phyloP scores from a whole-genome alignment of 2,329 filamentous ascomycete species.

The Calonectria hongkongensis region DNA sequence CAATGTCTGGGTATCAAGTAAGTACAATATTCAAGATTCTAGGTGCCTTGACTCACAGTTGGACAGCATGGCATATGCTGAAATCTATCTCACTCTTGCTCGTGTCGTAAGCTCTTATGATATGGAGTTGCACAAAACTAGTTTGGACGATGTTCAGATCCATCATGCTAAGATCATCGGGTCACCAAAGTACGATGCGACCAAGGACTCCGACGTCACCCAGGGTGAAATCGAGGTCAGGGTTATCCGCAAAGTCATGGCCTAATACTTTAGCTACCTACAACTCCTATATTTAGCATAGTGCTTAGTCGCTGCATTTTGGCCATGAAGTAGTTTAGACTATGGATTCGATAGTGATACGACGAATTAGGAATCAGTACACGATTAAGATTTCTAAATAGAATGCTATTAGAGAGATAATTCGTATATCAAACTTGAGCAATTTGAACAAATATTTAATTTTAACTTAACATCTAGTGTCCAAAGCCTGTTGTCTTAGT shows the following conservation, averaged over 20 bases:
- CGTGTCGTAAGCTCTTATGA: not conserved
- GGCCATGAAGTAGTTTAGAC: too few species aligned
- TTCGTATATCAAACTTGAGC: too few species aligned
- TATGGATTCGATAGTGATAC: too few species aligned
- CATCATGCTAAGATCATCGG: not conserved
- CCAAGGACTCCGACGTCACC: not conserved
- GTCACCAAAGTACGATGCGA: not conserved
- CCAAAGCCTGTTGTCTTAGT: too few species aligned
- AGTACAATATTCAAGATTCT: not conserved
- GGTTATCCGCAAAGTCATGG: not conserved
- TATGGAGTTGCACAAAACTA: not conserved
- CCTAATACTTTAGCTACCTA: not conserved
- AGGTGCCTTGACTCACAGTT: not conserved
- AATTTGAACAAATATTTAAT: too few species aligned
- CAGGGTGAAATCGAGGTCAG: slow-evolving; percentile 2
- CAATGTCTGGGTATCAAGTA: slow-evolving; percentile 10
- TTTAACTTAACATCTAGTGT: too few species aligned
- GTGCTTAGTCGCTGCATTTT: too few species aligned
- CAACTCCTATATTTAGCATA: too few species aligned
- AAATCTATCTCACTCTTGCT: not conserved
- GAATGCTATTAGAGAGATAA: too few species aligned
- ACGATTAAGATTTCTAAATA: too few species aligned
- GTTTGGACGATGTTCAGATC: not conserved
- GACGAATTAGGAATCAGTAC: too few species aligned
- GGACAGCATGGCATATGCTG: not conserved